Base-by-base conservation (phyloP, 768 basidiomycete species). In the Multifurca ochricompacta region DNA sequence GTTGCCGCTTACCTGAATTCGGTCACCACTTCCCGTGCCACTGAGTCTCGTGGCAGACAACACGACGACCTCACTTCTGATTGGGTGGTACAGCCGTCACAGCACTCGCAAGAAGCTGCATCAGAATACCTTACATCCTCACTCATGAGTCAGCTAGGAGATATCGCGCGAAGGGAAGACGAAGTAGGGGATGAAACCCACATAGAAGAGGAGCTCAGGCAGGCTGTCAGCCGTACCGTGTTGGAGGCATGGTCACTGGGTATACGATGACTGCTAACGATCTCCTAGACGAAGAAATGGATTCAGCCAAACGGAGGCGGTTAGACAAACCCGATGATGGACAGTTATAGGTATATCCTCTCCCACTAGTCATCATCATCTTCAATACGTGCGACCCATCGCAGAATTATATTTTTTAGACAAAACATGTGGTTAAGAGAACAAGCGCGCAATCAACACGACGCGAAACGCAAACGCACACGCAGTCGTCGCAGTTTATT, bases 71-170 rank as follows among this genome's bases (percentile, higher is more conserved):
- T 9, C 48, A 53, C 64, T 52, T 40, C 27, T 27, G 14, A 30
- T 54, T 47, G 14, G 19, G 27, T 30, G 56, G 55, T 53, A 14
- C 67, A 66, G 49, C 80, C 77, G 2, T 87, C 85, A 4, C 81
- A 86, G 64, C 78, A 86, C 59, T 73, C 77, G 19, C 83, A 88
- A 67, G 79, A 91, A 54, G 68, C 69, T 28, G 79, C 78, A 31
- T 81, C 87, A n/a, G 83, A 89, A 62, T 68, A 73, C 31, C 76
- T 91, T 54, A 87, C 90, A 4, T 74, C 78, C 27, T 73, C 74
- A 18, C 74, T 91, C 55, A 79, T 92, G 71, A 68, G 71, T 48
- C 78, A 79, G 23, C 81, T 85, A 36, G 75, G 81, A 62, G 75
- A 77, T 48, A 83, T 92, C 64, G 81, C 88, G 75, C 74, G 76